Conservation (phyloP, 2,329 filamentous ascomycete genomes). For the Epichloe aotearoae region DNA sequence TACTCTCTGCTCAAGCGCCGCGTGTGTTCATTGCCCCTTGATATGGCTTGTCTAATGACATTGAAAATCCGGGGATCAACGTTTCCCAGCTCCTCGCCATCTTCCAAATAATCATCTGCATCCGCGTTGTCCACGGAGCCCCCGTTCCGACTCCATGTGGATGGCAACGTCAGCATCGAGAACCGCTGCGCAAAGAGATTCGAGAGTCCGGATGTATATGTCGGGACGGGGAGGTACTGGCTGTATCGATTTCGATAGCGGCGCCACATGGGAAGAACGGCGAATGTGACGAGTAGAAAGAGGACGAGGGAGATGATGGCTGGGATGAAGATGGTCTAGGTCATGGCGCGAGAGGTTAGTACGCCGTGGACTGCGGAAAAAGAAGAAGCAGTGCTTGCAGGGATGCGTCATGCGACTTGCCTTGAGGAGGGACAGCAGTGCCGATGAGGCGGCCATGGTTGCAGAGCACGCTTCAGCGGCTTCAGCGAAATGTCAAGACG, state of each 20-base stretch:
- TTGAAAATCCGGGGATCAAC: constrained; percentile 37
- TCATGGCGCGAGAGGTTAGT: constrained; percentile 8
- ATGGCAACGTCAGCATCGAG: constrained; percentile 22
- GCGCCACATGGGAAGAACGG: constrained; percentile 55
- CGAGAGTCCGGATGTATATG: constrained; percentile 40
- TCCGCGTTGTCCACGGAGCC: constrained; percentile 32
- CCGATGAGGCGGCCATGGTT: constrained; percentile 1
- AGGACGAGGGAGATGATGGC: constrained; percentile 56
- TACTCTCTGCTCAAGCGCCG: constrained; percentile 63
- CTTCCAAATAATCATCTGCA: constrained; percentile 21
- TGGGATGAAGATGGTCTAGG: constrained; percentile 55
- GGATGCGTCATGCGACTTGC: constrained; percentile 11
- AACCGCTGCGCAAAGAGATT: constrained; percentile 29
- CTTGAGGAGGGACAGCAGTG: constrained; percentile 21
- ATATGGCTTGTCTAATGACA: constrained; percentile 21
- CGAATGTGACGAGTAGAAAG: constrained; percentile 52
- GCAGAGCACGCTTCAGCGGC: neutral
- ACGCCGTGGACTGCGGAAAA: constrained; percentile 1
- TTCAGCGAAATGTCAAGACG: neutral
- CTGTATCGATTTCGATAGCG: constrained; percentile 57
- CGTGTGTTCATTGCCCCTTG: constrained; percentile 32
- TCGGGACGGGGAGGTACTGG: constrained; percentile 58
- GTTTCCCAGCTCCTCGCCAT: constrained; percentile 56
- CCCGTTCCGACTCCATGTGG: constrained; percentile 34
- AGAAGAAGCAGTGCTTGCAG: neutral